phyloP scores from a whole-genome alignment of 2,329 filamentous ascomycete species.

The Sordariomycetes sp. region DNA sequence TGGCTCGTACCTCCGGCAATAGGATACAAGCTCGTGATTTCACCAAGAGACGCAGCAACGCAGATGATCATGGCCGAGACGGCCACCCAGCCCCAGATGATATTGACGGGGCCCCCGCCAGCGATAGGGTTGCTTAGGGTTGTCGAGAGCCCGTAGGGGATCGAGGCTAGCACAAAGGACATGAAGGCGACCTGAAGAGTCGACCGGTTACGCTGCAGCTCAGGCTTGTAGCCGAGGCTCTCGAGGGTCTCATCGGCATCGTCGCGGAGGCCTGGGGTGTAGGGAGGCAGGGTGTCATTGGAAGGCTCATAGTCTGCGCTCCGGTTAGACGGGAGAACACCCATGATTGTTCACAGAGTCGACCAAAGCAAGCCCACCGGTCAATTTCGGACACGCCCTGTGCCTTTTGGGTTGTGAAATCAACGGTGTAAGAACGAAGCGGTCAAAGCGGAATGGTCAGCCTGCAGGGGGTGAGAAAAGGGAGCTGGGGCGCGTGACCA shows the following conservation, averaged over 20 bases:
- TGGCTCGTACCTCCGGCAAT: constrained; percentile 48
- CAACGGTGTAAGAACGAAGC: too few species aligned
- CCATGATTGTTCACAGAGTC: too few species aligned
- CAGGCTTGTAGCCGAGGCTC: constrained; percentile 52
- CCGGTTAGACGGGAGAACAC: too few species aligned
- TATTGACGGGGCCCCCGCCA: constrained; percentile 52
- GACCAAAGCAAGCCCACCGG: too few species aligned
- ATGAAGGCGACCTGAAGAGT: constrained; percentile 61
- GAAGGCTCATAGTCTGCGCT: too few species aligned
- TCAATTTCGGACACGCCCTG: too few species aligned
- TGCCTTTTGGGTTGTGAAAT: too few species aligned
- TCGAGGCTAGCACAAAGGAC: constrained; percentile 63
- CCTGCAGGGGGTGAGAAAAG: too few species aligned
- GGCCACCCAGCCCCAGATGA: constrained; percentile 60
- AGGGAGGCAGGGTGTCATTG: too few species aligned
- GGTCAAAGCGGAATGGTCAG: too few species aligned
- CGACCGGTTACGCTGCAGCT: constrained; percentile 50
- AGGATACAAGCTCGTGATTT: constrained; percentile 64
- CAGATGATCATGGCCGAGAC: constrained; percentile 60
- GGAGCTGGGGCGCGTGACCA: too few species aligned
- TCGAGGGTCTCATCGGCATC: constrained; percentile 50
- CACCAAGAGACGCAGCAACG: constrained; percentile 56
- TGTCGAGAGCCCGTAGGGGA: constrained; percentile 61
- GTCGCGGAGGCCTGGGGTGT: constrained; percentile 7
- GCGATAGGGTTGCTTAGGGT: constrained; percentile 55